Conservation (phyloP, 2,329 filamentous ascomycete species). For the Colletotrichum paranaense region DNA sequence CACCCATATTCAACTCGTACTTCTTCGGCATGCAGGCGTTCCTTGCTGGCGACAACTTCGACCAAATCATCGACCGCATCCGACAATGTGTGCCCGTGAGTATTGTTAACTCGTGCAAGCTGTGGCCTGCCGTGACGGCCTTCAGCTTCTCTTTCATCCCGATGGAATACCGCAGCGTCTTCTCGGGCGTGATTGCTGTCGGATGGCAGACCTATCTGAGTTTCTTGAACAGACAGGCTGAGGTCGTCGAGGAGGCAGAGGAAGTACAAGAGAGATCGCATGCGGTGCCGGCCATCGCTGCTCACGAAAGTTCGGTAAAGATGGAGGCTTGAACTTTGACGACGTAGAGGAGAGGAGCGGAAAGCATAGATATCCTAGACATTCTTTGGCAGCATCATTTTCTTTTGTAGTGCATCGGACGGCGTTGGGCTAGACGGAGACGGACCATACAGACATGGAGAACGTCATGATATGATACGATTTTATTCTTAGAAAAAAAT, state of each 20-base stretch:
- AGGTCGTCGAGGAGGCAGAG: conserved; percentile 52
- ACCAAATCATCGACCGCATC: conserved; percentile 77
- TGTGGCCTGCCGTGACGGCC: conserved; percentile 90
- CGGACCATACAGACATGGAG: conserved; percentile 12
- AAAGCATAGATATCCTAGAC: background rate
- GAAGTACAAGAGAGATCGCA: conserved; percentile 11
- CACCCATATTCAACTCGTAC: conserved; percentile 84
- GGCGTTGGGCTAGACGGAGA: conserved; percentile 18
- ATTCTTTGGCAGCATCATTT: conserved; percentile 1
- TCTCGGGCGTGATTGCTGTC: conserved; percentile 82
- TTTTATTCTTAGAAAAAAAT: conserved; percentile 12
- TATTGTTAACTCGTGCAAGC: conserved; percentile 82
- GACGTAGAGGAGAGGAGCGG: background rate
- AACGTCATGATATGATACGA: conserved; percentile 29
- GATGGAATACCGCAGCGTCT: conserved; percentile 82
- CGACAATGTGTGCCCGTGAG: conserved; percentile 80
- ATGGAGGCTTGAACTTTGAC: conserved; percentile 30
- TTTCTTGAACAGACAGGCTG: conserved; percentile 80
- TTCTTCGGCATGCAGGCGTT: conserved; percentile 86
- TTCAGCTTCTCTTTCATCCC: conserved; percentile 88
- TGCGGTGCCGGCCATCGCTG: conserved; percentile 24
- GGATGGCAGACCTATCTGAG: conserved; percentile 94
- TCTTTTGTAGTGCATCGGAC: conserved; percentile 26
- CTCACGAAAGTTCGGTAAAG: background rate
- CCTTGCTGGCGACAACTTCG: conserved; percentile 73